A percentile compares a stretch with the other conserved stretches of the same genome.
Conservation (phyloP, 768 basidiomycete species). For the Gymnopilus junonius region DNA sequence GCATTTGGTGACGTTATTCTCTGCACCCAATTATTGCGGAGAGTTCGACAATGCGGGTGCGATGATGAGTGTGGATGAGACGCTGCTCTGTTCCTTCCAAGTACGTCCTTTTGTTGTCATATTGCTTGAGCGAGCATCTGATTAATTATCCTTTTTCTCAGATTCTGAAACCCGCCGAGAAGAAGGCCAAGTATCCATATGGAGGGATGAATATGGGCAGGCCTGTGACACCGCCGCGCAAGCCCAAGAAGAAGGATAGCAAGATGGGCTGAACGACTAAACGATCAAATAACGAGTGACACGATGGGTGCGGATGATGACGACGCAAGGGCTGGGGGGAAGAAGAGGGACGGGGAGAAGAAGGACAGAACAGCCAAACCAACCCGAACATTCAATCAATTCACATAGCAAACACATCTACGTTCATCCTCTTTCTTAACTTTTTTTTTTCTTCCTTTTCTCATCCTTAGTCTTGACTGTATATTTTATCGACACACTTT, state of each 20-base stretch:
- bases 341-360: neutral
- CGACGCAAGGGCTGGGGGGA: conserved; percentile 8
- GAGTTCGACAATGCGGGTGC: conserved; percentile 99
- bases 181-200: conserved; percentile 93
- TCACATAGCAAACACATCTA: conserved; percentile 3
- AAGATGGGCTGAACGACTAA: conserved; percentile 44
- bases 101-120: conserved; percentile 41
- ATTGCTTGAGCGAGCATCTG: neutral
- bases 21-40: conserved; percentile 93
- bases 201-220: conserved; percentile 86
- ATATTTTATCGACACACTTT: conserved; percentile 14
- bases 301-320: conserved; percentile 9
- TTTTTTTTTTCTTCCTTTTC: neutral
- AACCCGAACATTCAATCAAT: neutral
- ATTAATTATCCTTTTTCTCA: conserved; percentile 32
- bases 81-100: conserved; percentile 97
- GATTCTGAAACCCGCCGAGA: conserved; percentile 99
- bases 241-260: conserved; percentile 95
- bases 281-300: neutral
- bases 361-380: neutral
- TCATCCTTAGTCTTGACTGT: conserved; percentile 5
- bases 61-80: conserved; percentile 99
- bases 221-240: conserved; percentile 94
- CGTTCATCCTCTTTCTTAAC: neutral
- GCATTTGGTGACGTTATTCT: conserved; percentile 95